Evolutionary conservation across 495 filamentous ascomycete species (phyloP).

Genomic region (Haplographium delicatum): DNA sequence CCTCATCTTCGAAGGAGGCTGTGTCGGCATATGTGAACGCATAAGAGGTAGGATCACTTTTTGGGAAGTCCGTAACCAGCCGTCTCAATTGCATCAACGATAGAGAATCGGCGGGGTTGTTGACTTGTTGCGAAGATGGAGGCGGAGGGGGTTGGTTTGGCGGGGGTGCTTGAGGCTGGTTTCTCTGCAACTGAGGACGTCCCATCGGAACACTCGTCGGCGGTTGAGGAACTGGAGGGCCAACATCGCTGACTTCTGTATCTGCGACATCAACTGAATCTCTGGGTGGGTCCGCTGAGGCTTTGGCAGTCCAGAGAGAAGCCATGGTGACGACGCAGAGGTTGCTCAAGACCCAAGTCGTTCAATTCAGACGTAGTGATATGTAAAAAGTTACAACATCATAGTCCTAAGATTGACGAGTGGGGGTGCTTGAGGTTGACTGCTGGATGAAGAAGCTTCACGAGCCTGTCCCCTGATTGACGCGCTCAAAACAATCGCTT

Average conservation of each 20-base stretch:
- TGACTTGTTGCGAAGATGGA: slow-evolving; percentile 21
- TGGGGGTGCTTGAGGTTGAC: too few relatives aligned
- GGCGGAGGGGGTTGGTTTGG: slow-evolving; percentile 52
- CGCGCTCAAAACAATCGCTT: too few relatives aligned
- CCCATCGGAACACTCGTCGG: slow-evolving; percentile 14
- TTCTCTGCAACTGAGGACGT: slow-evolving; percentile 53
- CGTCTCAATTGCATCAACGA: slow-evolving; percentile 75
- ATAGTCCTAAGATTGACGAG: too few relatives aligned
- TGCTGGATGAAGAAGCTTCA: too few relatives aligned
- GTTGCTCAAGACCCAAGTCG: too few relatives aligned
- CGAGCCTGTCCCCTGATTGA: too few relatives aligned
- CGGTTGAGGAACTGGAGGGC: slow-evolving; percentile 18
- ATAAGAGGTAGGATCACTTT: slow-evolving; percentile 76
- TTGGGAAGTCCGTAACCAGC: slow-evolving; percentile 77
- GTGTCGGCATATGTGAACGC: slow-evolving; percentile 87
- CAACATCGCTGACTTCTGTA: slow-evolving; percentile 25
- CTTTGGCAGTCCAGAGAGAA: slow-evolving; percentile 20
- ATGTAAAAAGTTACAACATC: too few relatives aligned
- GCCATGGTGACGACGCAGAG: slow-evolving; percentile 13
- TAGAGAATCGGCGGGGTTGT: slow-evolving; percentile 64
- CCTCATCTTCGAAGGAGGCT: slow-evolving; percentile 73
- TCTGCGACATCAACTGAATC: slow-evolving; percentile 25
- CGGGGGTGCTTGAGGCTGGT: slow-evolving; percentile 53
- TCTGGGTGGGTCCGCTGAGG: slow-evolving; percentile 6
- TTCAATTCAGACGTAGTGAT: too few relatives aligned